Base-by-base conservation (phyloP, 768 basidiomycete species). In the Calocera viscosa region DNA sequence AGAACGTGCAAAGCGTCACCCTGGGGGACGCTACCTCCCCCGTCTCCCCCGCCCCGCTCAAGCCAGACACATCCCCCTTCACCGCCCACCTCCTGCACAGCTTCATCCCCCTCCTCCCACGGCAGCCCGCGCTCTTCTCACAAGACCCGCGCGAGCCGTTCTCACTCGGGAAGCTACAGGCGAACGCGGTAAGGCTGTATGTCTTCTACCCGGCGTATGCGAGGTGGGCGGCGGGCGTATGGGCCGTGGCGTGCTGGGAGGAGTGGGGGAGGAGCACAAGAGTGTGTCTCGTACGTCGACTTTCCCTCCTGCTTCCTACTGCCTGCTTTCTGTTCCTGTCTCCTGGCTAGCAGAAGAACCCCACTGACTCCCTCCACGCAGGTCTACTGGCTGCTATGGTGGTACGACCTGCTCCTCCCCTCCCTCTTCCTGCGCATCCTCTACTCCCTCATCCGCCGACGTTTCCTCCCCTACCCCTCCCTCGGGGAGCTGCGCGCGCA, bases 301-400 rank as follows among this genome's bases (percentile, higher is more conserved):
- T 40, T 17, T 47, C 26, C 34, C 35, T 66, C 17, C 65, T 22
- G 17, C 39, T 11, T 19, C 26, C 49, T n/a, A n/a, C n/a, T n/a
- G n/a, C n/a, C n/a, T n/a, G n/a, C n/a, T n/a, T n/a, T n/a, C n/a
- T n/a, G n/a, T n/a, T n/a, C n/a, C n/a, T 11, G 68, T 34, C 38
- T 19, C 63, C 7, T 12, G 22, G 5, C 24, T 38, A 5, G 16
- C 7, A 22, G 11, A 65, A 7, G 16, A 32, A 17, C 38, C 39
- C 68, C 64, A 69, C n/a, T 39, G 17, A 38, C 35, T 14, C 14
- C 35, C 7, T 38, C 28, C 35, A 49, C 53, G 28, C 68, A 87
- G 87, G 66, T 78, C 1, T 88, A 82, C 69, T 88, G 87, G 87
- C 73, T 79, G 38, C 71, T 87, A 17, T 88, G 87, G 87, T 82